Base-by-base conservation (phyloP, 2,329 filamentous ascomycete species). In the Diaporthe sp. region DNA sequence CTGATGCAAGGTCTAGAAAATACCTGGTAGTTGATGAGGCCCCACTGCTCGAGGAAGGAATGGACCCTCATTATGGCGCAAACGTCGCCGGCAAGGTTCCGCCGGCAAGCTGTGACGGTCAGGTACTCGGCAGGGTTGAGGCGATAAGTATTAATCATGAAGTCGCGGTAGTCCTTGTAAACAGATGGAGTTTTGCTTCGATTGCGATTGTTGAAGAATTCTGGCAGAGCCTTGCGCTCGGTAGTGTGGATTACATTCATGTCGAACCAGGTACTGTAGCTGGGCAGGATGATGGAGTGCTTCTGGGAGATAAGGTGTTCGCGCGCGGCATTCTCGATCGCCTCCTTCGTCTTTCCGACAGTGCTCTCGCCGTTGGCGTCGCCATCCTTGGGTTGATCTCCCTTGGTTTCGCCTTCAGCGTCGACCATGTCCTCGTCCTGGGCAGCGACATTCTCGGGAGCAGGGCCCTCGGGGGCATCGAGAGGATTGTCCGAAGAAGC, bases 51-150 rank as follows among this genome's bases (percentile, higher is more conserved):
- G 47, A 99, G 89, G 86, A 99, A 99, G 22, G 95, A 94, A 84
- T 99, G 97, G 25, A 99, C 96, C 77, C 97, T 93, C 97, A 99
- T 99, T 79, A 99, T 99, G 52, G 97, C 96, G 86, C 97, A 99
- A 42, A 99, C 97, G 84, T 99, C 97, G 77, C 97, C 97, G 30
- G 97, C 97, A 81, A 99, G 86, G 83, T 99, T 99, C 78, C 97
- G 91, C 77, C 97, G 91, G 83, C 97, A 99, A 68, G 97, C 97
- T 15, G 97, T 99, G 72, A 99, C 96, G 7, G 97, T 99, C 72
- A 99, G 89, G 81, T 99, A 99, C 84, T 99, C 97, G 71, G 95
- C 90, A 7, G 97, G 97, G 82, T 98, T 99, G 73, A 99, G 87
- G 50, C 97, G 93, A 85, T 99, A 99, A 19, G 97, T 98, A 86